phyloP scores from a whole-genome alignment of 2,329 filamentous ascomycete genomes.

The Boeremia lycopersici region DNA sequence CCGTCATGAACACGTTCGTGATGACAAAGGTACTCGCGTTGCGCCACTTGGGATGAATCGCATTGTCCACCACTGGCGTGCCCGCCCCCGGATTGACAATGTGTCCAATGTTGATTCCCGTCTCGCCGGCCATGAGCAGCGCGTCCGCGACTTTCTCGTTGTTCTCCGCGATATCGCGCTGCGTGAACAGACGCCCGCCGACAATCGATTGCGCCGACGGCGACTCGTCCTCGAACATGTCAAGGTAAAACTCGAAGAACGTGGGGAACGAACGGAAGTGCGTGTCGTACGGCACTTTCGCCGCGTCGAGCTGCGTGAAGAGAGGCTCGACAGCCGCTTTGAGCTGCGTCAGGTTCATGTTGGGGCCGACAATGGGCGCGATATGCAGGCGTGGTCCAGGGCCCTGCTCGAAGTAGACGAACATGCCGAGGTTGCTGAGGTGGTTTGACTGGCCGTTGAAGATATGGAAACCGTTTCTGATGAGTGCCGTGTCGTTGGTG shows the following conservation, averaged over 20 bases:
- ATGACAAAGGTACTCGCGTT: slow-evolving; percentile 46
- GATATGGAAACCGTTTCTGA: slow-evolving; percentile 37
- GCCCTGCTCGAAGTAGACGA: slow-evolving; percentile 44
- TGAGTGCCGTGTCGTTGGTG: slow-evolving; percentile 38
- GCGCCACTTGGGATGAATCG: slow-evolving; percentile 43
- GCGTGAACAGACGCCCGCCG: slow-evolving; percentile 42
- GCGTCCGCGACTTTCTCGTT: slow-evolving; percentile 35
- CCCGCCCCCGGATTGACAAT: slow-evolving; percentile 43
- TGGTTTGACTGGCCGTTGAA: slow-evolving; percentile 45
- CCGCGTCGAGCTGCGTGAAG: slow-evolving; percentile 35
- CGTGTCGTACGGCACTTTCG: slow-evolving; percentile 39
- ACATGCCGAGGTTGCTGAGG: slow-evolving; percentile 41
- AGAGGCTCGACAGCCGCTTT: slow-evolving; percentile 36
- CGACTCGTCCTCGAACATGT: slow-evolving; percentile 45
- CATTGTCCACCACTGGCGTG: slow-evolving; percentile 38
- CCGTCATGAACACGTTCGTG: slow-evolving; percentile 39
- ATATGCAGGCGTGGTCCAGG: slow-evolving; percentile 38
- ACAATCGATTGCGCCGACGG: slow-evolving; percentile 38
- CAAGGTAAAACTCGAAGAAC: slow-evolving; percentile 46
- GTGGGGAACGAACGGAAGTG: slow-evolving; percentile 40
- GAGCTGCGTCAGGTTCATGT: slow-evolving; percentile 37
- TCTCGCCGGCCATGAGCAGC: slow-evolving; percentile 27
- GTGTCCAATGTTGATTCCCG: slow-evolving; percentile 41
- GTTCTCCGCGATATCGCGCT: slow-evolving; percentile 32
- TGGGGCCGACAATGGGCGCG: slow-evolving; percentile 42